A percentile compares a stretch with the other conserved stretches of the same genome.
Evolutionary conservation across 163 green algal species (phyloP).

Genomic region (Prototheca wickerhamii): DNA sequence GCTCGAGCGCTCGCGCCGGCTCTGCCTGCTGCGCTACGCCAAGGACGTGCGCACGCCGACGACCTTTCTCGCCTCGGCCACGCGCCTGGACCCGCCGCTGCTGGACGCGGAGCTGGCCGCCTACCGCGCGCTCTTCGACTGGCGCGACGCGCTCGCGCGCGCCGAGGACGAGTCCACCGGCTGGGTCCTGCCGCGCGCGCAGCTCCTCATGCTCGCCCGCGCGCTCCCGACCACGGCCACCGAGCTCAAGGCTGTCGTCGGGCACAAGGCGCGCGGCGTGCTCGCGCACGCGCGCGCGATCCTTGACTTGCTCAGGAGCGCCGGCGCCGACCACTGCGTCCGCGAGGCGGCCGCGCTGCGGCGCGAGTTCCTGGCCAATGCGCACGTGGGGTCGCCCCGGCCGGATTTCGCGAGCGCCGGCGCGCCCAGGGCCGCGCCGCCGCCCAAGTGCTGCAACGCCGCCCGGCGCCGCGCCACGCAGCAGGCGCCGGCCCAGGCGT

Average conservation of each 20-base stretch:
- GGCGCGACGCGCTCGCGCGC: slow-evolving; percentile 68
- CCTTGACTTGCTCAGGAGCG: no score
- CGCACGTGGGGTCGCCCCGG: no score
- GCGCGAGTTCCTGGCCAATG: no score
- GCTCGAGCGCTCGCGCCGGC: slow-evolving; percentile 53
- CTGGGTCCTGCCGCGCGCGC: slow-evolving; percentile 49
- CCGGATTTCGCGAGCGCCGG: no score
- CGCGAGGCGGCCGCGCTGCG: no score
- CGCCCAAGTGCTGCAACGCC: no score
- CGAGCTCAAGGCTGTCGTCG: neutral
- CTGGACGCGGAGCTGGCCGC: slow-evolving; percentile 43
- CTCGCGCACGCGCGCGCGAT: neutral
- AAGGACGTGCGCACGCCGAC: slow-evolving; percentile 52
- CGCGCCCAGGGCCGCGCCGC: no score
- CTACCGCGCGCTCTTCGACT: slow-evolving; percentile 65
- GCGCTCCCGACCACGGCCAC: slow-evolving; percentile 5
- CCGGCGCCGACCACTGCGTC: no score
- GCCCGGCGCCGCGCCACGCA: no score
- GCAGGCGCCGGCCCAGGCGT: no score
- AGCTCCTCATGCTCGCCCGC: slow-evolving; percentile 45
- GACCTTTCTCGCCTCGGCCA: slow-evolving; percentile 41
- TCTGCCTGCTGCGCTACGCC: slow-evolving; percentile 70
- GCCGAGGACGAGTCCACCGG: slow-evolving; percentile 70
- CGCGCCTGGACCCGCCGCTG: slow-evolving; percentile 30
- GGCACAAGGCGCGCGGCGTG: neutral